Conservation (phyloP, 441 rosid genomes). For the Brassica balearica region DNA sequence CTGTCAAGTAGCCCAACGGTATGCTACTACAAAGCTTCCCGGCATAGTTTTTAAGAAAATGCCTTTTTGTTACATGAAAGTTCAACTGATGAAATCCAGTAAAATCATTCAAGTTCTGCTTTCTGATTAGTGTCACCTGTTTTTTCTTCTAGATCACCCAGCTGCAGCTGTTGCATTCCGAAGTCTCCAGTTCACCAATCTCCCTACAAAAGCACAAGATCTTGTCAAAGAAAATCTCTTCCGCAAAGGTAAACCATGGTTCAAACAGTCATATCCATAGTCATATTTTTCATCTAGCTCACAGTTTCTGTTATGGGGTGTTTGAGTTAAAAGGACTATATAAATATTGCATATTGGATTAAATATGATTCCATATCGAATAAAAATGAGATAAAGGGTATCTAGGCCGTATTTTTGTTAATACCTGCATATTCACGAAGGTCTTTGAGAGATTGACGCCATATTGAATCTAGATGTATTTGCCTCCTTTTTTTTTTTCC, state of each 20-base stretch:
- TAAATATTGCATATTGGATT: background rate
- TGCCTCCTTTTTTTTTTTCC: background rate
- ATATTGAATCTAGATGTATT: background rate
- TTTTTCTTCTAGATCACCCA: constrained; percentile 61
- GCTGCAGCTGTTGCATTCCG: constrained; percentile 69
- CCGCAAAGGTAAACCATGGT: constrained; percentile 63
- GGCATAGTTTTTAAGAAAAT: constrained; percentile 5
- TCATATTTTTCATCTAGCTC: constrained; percentile 6
- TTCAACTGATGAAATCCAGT: background rate
- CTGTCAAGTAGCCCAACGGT: constrained; percentile 65
- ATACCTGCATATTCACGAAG: constrained; percentile 10
- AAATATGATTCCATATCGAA: no score
- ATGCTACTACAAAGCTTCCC: constrained; percentile 35
- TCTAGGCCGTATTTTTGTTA: background rate
- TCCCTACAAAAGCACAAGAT: constrained; percentile 57
- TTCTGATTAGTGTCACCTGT: constrained; percentile 23
- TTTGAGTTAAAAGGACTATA: constrained; percentile 7
- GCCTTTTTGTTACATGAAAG: no score
- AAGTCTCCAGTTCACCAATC: constrained; percentile 63
- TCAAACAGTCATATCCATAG: constrained; percentile 6
- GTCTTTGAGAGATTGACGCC: background rate
- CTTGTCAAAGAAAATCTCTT: constrained; percentile 65
- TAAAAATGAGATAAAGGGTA: background rate
- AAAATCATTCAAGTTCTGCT: background rate
- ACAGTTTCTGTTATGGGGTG: constrained; percentile 3